Conservation (phyloP, 2,329 filamentous ascomycete genomes). For the Teratosphaeria destructans region DNA sequence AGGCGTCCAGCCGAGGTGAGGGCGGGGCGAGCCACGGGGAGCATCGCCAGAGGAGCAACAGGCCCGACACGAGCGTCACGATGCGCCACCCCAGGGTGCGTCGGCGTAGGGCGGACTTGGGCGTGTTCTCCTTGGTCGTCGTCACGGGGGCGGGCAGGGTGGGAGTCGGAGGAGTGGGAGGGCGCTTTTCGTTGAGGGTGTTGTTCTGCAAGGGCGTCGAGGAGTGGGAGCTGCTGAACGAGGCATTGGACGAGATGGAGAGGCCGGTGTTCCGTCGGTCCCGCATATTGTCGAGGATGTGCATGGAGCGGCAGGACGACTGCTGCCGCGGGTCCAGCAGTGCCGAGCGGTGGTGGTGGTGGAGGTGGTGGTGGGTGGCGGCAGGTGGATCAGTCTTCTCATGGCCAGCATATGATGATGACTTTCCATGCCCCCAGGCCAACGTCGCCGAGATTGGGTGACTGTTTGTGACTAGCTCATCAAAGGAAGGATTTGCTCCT, state of each 20-base stretch:
- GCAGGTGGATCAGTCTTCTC: background rate
- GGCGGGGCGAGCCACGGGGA: background rate
- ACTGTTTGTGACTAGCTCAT: background rate
- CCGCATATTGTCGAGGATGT: conserved; percentile 27
- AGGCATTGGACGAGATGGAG: conserved; percentile 44
- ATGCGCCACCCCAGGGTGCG: conserved; percentile 7
- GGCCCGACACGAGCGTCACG: background rate
- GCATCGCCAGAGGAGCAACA: conserved; percentile 7
- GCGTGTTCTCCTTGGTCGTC: conserved; percentile 11
- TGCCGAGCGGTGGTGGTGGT: background rate
- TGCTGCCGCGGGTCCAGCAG: background rate
- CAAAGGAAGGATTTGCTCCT: background rate
- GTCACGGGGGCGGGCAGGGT: conserved; percentile 15
- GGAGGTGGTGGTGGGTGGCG: too few relatives aligned
- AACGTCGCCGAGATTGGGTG: background rate
- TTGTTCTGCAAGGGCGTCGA: conserved; percentile 54
- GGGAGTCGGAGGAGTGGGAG: conserved; percentile 9
- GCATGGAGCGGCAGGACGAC: background rate
- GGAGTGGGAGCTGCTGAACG: conserved; percentile 57
- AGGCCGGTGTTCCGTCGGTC: conserved; percentile 38
- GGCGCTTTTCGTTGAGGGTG: conserved; percentile 50
- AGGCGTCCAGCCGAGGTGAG: background rate
- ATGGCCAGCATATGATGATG: background rate
- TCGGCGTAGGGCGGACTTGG: conserved; percentile 3
- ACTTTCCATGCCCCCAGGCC: background rate